A percentile compares a stretch with the other conserved stretches of the same genome.
Evolutionary conservation across 2,329 filamentous ascomycete species (phyloP).

Genomic region (Colletotrichum shisoi): DNA sequence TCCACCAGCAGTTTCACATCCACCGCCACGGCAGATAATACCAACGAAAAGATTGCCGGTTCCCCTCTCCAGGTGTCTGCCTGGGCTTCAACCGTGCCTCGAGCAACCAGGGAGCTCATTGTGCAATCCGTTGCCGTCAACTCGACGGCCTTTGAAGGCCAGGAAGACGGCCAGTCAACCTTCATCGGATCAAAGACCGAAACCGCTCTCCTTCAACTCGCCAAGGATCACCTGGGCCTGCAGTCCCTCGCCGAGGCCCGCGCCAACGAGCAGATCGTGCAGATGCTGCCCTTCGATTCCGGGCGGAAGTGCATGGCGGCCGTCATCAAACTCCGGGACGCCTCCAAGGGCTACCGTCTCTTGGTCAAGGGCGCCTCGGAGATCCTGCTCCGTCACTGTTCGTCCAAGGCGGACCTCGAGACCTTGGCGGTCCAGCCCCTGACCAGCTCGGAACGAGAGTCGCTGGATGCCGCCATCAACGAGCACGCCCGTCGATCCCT

Average conservation of each 20-base stretch:
- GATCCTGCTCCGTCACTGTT: slow-evolving; percentile 55
- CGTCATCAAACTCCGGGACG: slow-evolving; percentile 60
- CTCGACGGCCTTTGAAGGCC: slow-evolving; percentile 73
- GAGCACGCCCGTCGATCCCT: slow-evolving; percentile 51
- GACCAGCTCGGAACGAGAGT: slow-evolving; percentile 6
- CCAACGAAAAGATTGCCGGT: slow-evolving; percentile 62
- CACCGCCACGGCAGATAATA: slow-evolving; percentile 58
- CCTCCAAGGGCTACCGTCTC: slow-evolving; percentile 64
- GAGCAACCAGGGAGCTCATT: slow-evolving; percentile 49
- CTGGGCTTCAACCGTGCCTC: slow-evolving; percentile 28
- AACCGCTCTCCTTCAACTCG: slow-evolving; percentile 74
- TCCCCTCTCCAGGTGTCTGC: slow-evolving; percentile 6
- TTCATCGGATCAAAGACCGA: slow-evolving; percentile 83
- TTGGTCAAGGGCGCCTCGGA: slow-evolving; percentile 62
- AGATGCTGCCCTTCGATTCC: slow-evolving; percentile 51
- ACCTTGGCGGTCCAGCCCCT: slow-evolving; percentile 23
- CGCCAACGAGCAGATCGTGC: slow-evolving; percentile 62
- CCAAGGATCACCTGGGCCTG: slow-evolving; percentile 72
- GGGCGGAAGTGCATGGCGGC: slow-evolving; percentile 73
- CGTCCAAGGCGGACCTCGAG: slow-evolving; percentile 44
- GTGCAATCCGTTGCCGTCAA: slow-evolving; percentile 72
- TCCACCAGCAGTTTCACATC: slow-evolving; percentile 55
- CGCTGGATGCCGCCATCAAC: slow-evolving; percentile 46
- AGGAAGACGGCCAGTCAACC: slow-evolving; percentile 63
- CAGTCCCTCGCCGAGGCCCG: slow-evolving; percentile 67